A percentile compares a stretch with the other conserved stretches of the same genome.
phyloP scores from a whole-genome alignment of 148 eudicot species.

The Diospyros kaki region DNA sequence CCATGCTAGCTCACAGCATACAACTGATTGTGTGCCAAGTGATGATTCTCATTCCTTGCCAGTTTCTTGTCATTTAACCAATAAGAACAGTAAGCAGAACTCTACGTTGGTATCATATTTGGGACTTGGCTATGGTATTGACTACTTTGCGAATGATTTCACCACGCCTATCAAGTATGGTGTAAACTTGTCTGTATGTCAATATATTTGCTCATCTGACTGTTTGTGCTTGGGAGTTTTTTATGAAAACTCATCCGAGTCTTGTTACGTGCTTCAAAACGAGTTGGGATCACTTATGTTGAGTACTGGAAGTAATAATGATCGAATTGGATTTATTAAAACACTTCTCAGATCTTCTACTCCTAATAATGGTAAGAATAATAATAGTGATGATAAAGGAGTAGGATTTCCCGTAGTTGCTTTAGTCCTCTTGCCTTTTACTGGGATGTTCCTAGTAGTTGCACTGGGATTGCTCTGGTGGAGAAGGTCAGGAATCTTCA shows the following conservation, averaged over 20 bases:
- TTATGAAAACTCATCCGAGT: constrained; percentile 48
- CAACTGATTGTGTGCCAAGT: constrained; percentile 44
- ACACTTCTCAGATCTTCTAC: constrained; percentile 16
- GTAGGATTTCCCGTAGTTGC: constrained; percentile 36
- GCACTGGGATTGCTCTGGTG: constrained; percentile 36
- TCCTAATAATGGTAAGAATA: constrained; percentile 9
- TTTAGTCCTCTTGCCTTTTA: constrained; percentile 47
- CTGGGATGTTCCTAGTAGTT: constrained; percentile 32
- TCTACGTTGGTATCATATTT: constrained; percentile 34
- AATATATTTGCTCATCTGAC: constrained; percentile 46
- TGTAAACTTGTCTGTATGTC: constrained; percentile 48
- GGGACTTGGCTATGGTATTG: constrained; percentile 39
- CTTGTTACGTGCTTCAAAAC: constrained; percentile 47
- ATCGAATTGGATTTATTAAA: constrained; percentile 52
- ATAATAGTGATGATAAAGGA: background rate
- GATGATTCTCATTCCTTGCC: constrained; percentile 43
- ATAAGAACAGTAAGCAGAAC: constrained; percentile 9
- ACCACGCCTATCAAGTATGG: constrained; percentile 33
- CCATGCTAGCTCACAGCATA: constrained; percentile 17
- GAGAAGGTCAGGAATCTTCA: constrained; percentile 33
- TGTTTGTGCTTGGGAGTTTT: constrained; percentile 74
- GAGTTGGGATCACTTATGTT: constrained; percentile 55
- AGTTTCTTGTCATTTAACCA: constrained; percentile 39
- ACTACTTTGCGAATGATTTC: constrained; percentile 51
- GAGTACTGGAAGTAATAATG: constrained; percentile 7